Evolutionary conservation across 2,329 filamentous ascomycete genomes (phyloP).

Genomic region (Neocatenulostroma microsporum): DNA sequence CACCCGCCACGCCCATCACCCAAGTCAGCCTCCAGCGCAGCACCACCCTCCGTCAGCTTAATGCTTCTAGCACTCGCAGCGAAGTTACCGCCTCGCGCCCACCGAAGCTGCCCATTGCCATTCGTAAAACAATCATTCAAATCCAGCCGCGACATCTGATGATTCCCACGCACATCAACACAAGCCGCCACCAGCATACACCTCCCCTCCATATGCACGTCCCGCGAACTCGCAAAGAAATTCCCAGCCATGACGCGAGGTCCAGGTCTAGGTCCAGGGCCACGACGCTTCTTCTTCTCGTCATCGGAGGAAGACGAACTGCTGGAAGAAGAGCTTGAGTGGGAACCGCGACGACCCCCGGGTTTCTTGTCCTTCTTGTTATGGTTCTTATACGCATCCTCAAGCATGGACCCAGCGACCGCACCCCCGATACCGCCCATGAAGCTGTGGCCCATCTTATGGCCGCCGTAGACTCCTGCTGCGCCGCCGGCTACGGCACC

Average conservation of each 20-base stretch:
- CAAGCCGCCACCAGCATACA: slow-evolving; percentile 34
- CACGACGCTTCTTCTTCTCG: slow-evolving; percentile 11
- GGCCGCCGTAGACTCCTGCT: slow-evolving; percentile 50
- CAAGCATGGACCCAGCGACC: slow-evolving; percentile 47
- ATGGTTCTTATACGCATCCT: slow-evolving; percentile 45
- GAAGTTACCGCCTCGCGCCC: slow-evolving; percentile 33
- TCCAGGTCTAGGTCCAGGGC: slow-evolving; percentile 1
- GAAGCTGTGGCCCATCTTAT: slow-evolving; percentile 50
- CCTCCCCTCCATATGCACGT: slow-evolving; percentile 30
- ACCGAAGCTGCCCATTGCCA: slow-evolving; percentile 29
- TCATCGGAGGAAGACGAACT: slow-evolving; percentile 15
- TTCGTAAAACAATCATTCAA: slow-evolving; percentile 35
- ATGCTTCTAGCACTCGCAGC: slow-evolving; percentile 27
- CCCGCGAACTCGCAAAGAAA: slow-evolving; percentile 29
- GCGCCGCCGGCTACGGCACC: slow-evolving; percentile 50
- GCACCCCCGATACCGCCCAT: slow-evolving; percentile 52
- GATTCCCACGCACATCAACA: slow-evolving; percentile 25
- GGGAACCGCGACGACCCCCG: slow-evolving; percentile 9
- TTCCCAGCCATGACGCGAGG: slow-evolving; percentile 27
- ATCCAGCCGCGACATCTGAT: slow-evolving; percentile 27
- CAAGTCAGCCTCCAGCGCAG: slow-evolving; percentile 30
- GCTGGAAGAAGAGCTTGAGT: slow-evolving; percentile 12
- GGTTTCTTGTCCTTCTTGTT: slow-evolving; percentile 33
- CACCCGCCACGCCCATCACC: slow-evolving; percentile 29
- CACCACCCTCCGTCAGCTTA: slow-evolving; percentile 26